Percentiles rank a stretch among this genome's conserved stretches.
Evolutionary conservation across 495 filamentous ascomycete species (phyloP).

Genomic region (Xylaria venustula): DNA sequence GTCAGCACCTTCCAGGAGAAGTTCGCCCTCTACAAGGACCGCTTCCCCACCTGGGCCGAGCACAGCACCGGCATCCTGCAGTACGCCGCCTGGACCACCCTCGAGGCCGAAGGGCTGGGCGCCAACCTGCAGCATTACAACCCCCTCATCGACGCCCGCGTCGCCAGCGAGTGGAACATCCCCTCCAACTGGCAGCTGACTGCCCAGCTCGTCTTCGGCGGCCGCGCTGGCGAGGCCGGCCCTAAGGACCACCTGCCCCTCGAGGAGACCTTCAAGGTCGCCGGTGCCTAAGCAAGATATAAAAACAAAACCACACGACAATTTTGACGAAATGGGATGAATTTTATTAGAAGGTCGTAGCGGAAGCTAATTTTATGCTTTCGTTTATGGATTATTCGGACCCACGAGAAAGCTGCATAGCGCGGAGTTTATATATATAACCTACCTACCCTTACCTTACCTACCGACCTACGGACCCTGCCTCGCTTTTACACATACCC

Average conservation of each 20-base stretch:
- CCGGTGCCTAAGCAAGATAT: slow-evolving; percentile 32
- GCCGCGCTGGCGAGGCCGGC: slow-evolving; percentile 44
- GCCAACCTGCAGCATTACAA: slow-evolving; percentile 77
- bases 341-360: too few relatives aligned
- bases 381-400: too few relatives aligned
- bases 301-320: neutral
- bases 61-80: slow-evolving; percentile 69
- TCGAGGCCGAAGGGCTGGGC: slow-evolving; percentile 69
- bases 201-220: slow-evolving; percentile 64
- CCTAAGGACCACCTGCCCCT: slow-evolving; percentile 56
- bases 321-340: too few relatives aligned
- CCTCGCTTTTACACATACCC: too few relatives aligned
- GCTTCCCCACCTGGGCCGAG: slow-evolving; percentile 60
- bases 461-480: neutral
- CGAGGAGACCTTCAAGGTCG: slow-evolving; percentile 54
- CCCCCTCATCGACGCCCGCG: slow-evolving; percentile 60
- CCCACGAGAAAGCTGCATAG: slow-evolving; percentile 4
- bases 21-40: slow-evolving; percentile 57
- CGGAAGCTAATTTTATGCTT: too few relatives aligned
- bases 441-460: neutral
- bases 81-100: slow-evolving; percentile 61
- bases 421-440: slow-evolving; percentile 10
- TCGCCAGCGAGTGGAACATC: slow-evolving; percentile 56
- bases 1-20: slow-evolving; percentile 52
- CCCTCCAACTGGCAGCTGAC: slow-evolving; percentile 59